These are phyloP conservation scores for Coemansia sp. DNA, from an alignment of 192 early-diverging fungal species.

Conservation along the genomic window DNA sequence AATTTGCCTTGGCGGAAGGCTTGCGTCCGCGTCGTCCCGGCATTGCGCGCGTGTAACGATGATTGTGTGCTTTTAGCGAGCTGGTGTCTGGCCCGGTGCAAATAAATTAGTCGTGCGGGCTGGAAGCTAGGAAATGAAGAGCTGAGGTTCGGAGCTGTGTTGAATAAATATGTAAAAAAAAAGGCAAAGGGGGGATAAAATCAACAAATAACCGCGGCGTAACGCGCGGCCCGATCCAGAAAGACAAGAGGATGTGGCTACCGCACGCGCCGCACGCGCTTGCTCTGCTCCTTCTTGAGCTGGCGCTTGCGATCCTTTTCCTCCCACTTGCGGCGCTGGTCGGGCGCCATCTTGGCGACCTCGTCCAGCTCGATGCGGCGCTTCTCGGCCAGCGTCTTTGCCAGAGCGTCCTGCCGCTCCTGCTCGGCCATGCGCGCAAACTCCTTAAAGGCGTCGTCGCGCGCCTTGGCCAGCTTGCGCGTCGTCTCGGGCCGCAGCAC, in stretches of 20 bases:
- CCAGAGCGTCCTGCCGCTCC: conserved; percentile 69
- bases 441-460: conserved; percentile 62
- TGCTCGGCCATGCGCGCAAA: conserved; percentile 65
- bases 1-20: background rate
- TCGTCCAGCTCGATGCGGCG: conserved; percentile 67
- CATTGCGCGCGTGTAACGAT: background rate
- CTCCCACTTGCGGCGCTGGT: conserved; percentile 83
- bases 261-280: conserved; percentile 60
- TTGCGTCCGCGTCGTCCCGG: conserved; percentile 10
- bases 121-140: too few relatives aligned
- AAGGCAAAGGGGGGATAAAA: too few relatives aligned
- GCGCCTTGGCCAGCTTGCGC: conserved; percentile 63
- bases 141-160: too few relatives aligned
- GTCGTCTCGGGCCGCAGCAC: conserved; percentile 48
- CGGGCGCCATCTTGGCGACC: conserved; percentile 67
- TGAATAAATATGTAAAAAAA: too few relatives aligned
- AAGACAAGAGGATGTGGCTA: too few relatives aligned
- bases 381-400: conserved; percentile 64
- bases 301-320: conserved; percentile 75
- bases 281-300: conserved; percentile 66
- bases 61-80: background rate
- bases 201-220: background rate
- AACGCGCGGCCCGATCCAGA: background rate
- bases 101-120: too few relatives aligned
- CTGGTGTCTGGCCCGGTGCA: too few relatives aligned